Conservation (phyloP, 2,329 filamentous ascomycete genomes). For the Penicillium sp. region DNA sequence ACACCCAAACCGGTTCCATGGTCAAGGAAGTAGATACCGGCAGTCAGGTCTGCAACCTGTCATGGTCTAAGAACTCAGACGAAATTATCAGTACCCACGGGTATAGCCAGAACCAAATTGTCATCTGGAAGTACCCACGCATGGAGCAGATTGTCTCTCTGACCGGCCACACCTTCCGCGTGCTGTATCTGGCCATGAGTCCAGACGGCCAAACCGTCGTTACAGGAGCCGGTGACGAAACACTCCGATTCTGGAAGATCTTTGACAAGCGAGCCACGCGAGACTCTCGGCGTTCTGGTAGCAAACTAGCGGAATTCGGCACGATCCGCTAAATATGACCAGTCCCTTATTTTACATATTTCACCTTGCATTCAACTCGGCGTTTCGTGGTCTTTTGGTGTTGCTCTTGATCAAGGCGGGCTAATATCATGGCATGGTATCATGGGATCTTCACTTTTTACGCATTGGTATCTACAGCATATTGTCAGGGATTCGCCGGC, state of each 20-base stretch:
- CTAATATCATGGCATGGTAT: constrained; percentile 31
- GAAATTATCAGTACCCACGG: constrained; percentile 97
- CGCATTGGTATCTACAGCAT: constrained; percentile 38
- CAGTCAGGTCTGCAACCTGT: constrained; percentile 97
- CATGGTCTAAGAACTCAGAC: constrained; percentile 97
- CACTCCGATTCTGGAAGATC: constrained; percentile 92
- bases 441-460: constrained; percentile 24
- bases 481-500: constrained; percentile 16
- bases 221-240: constrained; percentile 95
- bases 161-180: constrained; percentile 94
- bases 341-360: constrained; percentile 18
- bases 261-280: constrained; percentile 81
- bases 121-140: constrained; percentile 98
- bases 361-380: constrained; percentile 40
- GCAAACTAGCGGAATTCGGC: constrained; percentile 76
- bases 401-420: constrained; percentile 18
- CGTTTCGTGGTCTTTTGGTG: constrained; percentile 34
- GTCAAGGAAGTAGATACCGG: constrained; percentile 94
- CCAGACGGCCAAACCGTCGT: constrained; percentile 93
- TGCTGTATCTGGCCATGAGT: constrained; percentile 96
- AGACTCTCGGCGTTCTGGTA: constrained; percentile 67
- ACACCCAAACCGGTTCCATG: constrained; percentile 79
- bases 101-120: constrained; percentile 97
- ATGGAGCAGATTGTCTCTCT: constrained; percentile 97
- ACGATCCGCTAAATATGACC: constrained; percentile 65